Percentiles rank a stretch among this genome's conserved stretches.
Conservation (phyloP, 2,329 filamentous ascomycete genomes). For the Apiospora malaysiana region DNA sequence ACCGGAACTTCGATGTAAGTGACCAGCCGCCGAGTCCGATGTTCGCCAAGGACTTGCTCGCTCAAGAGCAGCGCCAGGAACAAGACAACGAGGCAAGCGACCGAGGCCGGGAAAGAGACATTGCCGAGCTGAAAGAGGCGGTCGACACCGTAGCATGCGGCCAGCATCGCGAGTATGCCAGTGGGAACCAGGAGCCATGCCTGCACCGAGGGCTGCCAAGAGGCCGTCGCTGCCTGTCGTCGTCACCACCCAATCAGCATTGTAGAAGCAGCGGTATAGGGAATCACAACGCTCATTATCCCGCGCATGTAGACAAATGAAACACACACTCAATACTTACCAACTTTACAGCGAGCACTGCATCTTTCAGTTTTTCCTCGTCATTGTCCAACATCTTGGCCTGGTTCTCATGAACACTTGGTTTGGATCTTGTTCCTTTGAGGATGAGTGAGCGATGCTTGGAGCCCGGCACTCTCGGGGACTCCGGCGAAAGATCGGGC, state of each 20-base stretch:
- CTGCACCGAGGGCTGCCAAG: background rate
- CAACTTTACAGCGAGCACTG: background rate
- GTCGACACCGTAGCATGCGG: slow-evolving; percentile 9
- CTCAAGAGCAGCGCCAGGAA: background rate
- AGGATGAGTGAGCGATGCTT: background rate
- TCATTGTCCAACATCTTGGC: background rate
- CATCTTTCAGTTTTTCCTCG: background rate
- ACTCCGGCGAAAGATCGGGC: slow-evolving; percentile 7
- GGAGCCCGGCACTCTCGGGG: slow-evolving; percentile 1
- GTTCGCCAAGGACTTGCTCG: slow-evolving; percentile 8
- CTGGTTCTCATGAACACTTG: background rate
- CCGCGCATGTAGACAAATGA: background rate
- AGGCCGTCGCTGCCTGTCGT: background rate
- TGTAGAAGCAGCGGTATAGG: background rate
- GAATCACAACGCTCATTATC: background rate
- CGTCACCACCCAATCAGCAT: background rate
- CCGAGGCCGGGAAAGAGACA: slow-evolving; percentile 15
- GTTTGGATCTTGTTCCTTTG: background rate
- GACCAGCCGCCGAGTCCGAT: slow-evolving; percentile 14
- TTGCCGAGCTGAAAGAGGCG: background rate
- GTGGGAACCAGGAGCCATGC: slow-evolving; percentile 6
- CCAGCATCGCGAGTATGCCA: slow-evolving; percentile 2
- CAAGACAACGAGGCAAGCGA: slow-evolving; percentile 17
- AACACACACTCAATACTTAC: background rate
- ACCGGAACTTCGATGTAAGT: slow-evolving; percentile 58